These are phyloP conservation scores for Cryptosporidium tyzzeri DNA, from an alignment of 169 alveolate species.

Conservation along the genomic window DNA sequence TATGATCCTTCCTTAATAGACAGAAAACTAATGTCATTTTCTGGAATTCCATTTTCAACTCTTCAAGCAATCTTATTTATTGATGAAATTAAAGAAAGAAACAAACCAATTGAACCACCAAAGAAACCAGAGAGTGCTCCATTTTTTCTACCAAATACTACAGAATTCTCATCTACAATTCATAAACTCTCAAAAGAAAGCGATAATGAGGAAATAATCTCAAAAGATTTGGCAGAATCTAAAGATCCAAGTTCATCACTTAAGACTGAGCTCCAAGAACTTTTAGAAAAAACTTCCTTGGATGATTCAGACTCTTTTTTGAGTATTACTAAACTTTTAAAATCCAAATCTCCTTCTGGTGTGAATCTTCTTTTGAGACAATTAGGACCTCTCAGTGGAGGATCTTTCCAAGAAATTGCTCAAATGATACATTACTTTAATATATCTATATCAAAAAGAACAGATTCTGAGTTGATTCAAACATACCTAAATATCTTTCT, in stretches of 20 bases:
- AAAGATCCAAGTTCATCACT: neutral
- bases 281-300: neutral
- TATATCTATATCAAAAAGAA: conserved; percentile 9
- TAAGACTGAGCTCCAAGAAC: conserved; percentile 44
- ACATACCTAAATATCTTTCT: conserved; percentile 43
- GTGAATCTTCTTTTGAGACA: conserved; percentile 55
- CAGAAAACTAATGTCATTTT: conserved; percentile 41
- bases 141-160: conserved; percentile 83
- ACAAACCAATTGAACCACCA: conserved; percentile 85
- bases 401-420: conserved; percentile 29
- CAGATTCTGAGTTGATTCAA: conserved; percentile 61
- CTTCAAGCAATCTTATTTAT: conserved; percentile 72
- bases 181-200: neutral
- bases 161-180: conserved; percentile 15
- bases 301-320: conserved; percentile 2
- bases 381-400: conserved; percentile 71
- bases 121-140: conserved; percentile 88
- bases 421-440: conserved; percentile 49
- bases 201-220: neutral
- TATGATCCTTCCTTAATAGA: conserved; percentile 29
- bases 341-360: conserved; percentile 73
- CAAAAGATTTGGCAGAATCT: neutral
- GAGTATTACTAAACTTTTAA: conserved; percentile 26
- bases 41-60: conserved; percentile 72
- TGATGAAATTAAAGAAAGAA: conserved; percentile 88